Conservation (phyloP, 2,329 filamentous ascomycete genomes). For the Xylaria hypoxylon region DNA sequence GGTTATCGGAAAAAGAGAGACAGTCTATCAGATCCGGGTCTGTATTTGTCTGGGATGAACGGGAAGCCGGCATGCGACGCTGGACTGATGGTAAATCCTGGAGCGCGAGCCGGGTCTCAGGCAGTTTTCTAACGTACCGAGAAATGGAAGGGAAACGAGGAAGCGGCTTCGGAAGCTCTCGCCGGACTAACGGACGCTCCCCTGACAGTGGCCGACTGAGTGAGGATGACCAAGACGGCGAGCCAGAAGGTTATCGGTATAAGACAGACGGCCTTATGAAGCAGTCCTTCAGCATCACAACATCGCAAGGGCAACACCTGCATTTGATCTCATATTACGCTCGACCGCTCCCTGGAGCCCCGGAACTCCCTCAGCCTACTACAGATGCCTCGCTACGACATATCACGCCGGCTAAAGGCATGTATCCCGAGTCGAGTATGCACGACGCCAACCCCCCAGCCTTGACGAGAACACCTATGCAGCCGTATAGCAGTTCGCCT, state of each 20-base stretch:
- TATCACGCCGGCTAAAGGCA: slow-evolving; percentile 89
- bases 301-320: slow-evolving; percentile 85
- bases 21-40: slow-evolving; percentile 96
- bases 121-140: slow-evolving; percentile 95
- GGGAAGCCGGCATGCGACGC: slow-evolving; percentile 96
- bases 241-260: slow-evolving; percentile 91
- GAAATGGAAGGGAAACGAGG: slow-evolving; percentile 99
- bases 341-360: slow-evolving; percentile 77
- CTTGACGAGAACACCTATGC: slow-evolving; percentile 80
- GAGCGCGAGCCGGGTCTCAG: slow-evolving; percentile 97
- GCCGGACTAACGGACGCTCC: slow-evolving; percentile 76
- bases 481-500: slow-evolving; percentile 54
- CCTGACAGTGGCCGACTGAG: slow-evolving; percentile 84
- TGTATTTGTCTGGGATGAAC: slow-evolving; percentile 99
- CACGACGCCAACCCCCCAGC: slow-evolving; percentile 85
- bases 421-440: slow-evolving; percentile 96
- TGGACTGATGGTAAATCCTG: slow-evolving; percentile 99
- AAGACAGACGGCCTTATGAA: slow-evolving; percentile 99
- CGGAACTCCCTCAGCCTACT: slow-evolving; percentile 82
- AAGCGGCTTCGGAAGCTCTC: slow-evolving; percentile 73
- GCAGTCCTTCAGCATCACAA: slow-evolving; percentile 99
- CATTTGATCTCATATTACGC: slow-evolving; percentile 98
- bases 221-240: slow-evolving; percentile 86
- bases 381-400: slow-evolving; percentile 82
- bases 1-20: slow-evolving; percentile 95